A percentile compares a stretch with the other conserved stretches of the same genome.
Conservation (phyloP, 2,329 filamentous ascomycete species). For the Ophiobolus disseminans region DNA sequence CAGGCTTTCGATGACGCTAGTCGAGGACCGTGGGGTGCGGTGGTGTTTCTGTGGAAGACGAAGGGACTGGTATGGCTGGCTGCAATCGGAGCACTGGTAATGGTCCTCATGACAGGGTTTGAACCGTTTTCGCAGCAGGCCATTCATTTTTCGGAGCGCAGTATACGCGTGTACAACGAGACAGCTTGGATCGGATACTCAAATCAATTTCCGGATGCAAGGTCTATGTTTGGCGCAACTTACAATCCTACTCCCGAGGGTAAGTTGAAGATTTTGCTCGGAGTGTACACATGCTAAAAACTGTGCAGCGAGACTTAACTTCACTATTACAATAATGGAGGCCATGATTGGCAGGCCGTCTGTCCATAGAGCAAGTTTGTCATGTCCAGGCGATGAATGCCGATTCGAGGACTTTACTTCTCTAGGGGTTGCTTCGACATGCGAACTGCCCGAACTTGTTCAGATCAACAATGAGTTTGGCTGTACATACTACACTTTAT, state of each 20-base stretch:
- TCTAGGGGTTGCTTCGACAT: not conserved
- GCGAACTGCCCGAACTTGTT: not conserved
- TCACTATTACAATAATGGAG: conserved; percentile 4
- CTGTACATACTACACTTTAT: conserved; percentile 1
- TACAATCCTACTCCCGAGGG: not conserved
- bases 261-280: not conserved
- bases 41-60: conserved; percentile 2
- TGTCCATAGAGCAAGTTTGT: not conserved
- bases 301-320: not conserved
- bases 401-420: conserved; percentile 1
- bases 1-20: conserved; percentile 38
- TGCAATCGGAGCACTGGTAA: not conserved
- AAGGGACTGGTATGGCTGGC: not conserved
- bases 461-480: conserved; percentile 3
- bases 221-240: not conserved
- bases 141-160: not conserved
- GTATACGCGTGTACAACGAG: not conserved
- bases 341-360: not conserved
- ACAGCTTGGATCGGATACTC: not conserved
- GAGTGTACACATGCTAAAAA: not conserved
- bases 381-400: not conserved
- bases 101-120: not conserved
- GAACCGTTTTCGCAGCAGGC: conserved; percentile 1
- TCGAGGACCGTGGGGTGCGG: conserved; percentile 27
- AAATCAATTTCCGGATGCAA: not conserved